Evolutionary conservation across 345 rosid genomes (phyloP).

Genomic region (Dipteronia dyeriana): DNA sequence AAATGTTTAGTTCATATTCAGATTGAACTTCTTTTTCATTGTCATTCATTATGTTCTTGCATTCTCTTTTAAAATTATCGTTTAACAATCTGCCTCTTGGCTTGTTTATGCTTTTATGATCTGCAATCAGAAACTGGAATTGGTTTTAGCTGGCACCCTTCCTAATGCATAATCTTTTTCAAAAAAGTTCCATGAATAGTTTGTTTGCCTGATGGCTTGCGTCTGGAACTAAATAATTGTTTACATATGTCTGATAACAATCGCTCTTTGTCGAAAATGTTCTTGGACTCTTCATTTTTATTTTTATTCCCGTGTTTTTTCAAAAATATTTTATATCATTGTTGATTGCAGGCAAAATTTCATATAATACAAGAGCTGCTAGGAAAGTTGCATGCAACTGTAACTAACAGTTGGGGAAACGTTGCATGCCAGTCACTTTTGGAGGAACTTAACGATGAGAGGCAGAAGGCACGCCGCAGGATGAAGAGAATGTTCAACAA

Average conservation of each 20-base stretch:
- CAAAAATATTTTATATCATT: not conserved
- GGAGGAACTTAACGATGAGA: slow-evolving; percentile 69
- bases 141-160: not conserved
- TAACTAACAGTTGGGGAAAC: slow-evolving; percentile 45
- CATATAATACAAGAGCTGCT: slow-evolving; percentile 93
- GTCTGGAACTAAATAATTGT: not conserved
- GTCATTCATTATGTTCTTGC: not conserved
- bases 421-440: slow-evolving; percentile 56
- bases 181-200: not conserved
- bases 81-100: not conserved
- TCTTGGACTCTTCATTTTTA: not conserved
- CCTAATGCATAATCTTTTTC: not conserved
- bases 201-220: not conserved
- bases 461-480: slow-evolving; percentile 62
- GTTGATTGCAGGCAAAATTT: slow-evolving; percentile 69
- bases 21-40: not conserved
- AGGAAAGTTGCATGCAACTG: slow-evolving; percentile 71
- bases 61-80: not conserved
- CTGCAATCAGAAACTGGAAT: not conserved
- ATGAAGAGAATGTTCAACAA: slow-evolving; percentile 91
- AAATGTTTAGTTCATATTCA: not conserved
- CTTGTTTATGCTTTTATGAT: not conserved
- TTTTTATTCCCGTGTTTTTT: not conserved
- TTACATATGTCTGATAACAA: too few species aligned
- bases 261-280: not conserved